Conservation (phyloP, 2,329 filamentous ascomycete species). For the Diaporthe humulicola region DNA sequence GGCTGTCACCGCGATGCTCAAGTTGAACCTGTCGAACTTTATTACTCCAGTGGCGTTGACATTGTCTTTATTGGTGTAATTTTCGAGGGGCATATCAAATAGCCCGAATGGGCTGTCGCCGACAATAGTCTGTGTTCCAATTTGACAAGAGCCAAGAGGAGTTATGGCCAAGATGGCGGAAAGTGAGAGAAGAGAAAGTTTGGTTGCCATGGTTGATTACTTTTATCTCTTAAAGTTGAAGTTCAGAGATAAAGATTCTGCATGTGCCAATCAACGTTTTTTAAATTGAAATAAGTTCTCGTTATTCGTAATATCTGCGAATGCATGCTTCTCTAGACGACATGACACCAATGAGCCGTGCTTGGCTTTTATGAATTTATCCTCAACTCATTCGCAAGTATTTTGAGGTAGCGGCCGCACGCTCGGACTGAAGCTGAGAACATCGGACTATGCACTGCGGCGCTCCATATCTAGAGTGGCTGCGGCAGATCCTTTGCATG, state of each 20-base stretch:
- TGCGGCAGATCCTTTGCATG: conserved; percentile 4
- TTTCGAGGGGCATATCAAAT: not conserved
- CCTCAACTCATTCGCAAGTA: not conserved
- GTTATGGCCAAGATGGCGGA: not conserved
- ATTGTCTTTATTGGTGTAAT: not conserved
- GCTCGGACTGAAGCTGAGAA: not conserved
- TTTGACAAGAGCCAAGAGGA: not conserved
- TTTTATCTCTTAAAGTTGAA: not conserved
- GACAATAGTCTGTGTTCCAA: not conserved
- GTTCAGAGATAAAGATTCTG: no score
- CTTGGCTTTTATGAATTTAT: not conserved
- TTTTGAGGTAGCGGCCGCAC: not conserved
- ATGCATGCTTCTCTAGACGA: not conserved
- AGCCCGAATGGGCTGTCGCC: not conserved
- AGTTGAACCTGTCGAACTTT: not conserved
- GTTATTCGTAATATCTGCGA: not conserved
- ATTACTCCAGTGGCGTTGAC: conserved; percentile 5
- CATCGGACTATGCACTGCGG: not conserved
- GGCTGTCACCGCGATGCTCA: conserved; percentile 2
- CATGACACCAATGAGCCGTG: not conserved
- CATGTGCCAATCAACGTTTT: no score
- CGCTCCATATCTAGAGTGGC: not conserved
- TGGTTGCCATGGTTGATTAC: not conserved
- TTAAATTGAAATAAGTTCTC: not conserved
- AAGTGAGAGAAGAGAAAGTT: not conserved